These are phyloP conservation scores for Coffea humblotiana DNA, from an alignment of 305 asterid species.

Conservation along the genomic window DNA sequence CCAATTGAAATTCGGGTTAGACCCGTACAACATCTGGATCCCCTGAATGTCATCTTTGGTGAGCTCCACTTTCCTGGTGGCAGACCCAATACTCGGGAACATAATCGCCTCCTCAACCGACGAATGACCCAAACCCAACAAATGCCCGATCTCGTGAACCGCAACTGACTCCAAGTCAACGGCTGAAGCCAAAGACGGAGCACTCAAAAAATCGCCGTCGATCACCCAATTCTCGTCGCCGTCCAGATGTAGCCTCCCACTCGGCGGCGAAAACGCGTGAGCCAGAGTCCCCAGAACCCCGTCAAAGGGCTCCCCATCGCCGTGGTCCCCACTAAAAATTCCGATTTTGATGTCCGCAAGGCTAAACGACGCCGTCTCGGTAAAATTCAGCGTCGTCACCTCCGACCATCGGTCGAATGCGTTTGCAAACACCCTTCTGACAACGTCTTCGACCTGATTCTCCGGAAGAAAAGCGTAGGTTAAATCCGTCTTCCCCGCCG, in stretches of 20 bases:
- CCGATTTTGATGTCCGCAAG: slow-evolving; percentile 67
- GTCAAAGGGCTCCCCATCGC: slow-evolving; percentile 93
- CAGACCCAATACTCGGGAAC: slow-evolving; percentile 71
- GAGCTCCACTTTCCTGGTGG: slow-evolving; percentile 67
- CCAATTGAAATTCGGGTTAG: slow-evolving; percentile 71
- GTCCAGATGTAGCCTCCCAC: slow-evolving; percentile 72
- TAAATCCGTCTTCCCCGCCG: slow-evolving; percentile 38
- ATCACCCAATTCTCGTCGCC: slow-evolving; percentile 85
- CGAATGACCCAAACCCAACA: slow-evolving; percentile 92
- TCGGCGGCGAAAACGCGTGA: slow-evolving; percentile 92
- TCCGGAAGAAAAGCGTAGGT: slow-evolving; percentile 67
- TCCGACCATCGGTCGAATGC: slow-evolving; percentile 94
- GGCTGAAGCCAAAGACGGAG: slow-evolving; percentile 42
- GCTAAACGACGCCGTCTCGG: slow-evolving; percentile 41
- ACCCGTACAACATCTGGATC: slow-evolving; percentile 71
- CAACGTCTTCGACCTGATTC: slow-evolving; percentile 40
- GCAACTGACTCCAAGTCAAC: slow-evolving; percentile 94
- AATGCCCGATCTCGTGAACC: slow-evolving; percentile 92
- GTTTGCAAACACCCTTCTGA: slow-evolving; percentile 43
- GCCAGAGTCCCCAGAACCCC: slow-evolving; percentile 86
- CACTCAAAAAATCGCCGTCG: slow-evolving; percentile 49
- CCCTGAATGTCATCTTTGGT: slow-evolving; percentile 62
- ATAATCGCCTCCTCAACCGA: slow-evolving; percentile 73
- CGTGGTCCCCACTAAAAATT: slow-evolving; percentile 73
- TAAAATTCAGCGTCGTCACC: slow-evolving; percentile 62